Base-by-base conservation (phyloP, 768 basidiomycete genomes). In the Hydnomerulius pinastri region DNA sequence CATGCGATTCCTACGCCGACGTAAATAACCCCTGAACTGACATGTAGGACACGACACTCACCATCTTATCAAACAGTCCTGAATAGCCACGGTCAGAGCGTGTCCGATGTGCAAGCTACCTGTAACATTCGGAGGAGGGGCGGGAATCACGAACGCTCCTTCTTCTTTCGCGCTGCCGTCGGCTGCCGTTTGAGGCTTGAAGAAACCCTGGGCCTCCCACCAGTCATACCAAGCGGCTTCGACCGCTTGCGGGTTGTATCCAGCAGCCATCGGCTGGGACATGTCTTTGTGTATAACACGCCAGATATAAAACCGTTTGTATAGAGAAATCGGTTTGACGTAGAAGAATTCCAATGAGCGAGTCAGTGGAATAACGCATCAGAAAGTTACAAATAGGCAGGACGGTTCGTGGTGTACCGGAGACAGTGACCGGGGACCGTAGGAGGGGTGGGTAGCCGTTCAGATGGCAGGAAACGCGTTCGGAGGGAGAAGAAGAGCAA, bases 171-270 rank as follows among this genome's bases (percentile, higher is more conserved):
- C 69, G 13, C 79, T 73, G 10, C 84, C 85, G 44, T 87, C 77
- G 0, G 76, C 62, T 0, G 76, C 76, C 13, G 80, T 70, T 51
- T 81, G 78, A 3, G 96, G 93, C 57, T 84, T 81, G 81, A 96
- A 97, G 76, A 87, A 96, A 4, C 92, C 95, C 61, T 93, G 79
- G 3, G 83, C 79, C 30, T 83, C 76, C 96, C 96, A 98, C 97
- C 97, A 98, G 60, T 96, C 92, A 60, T 98, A 98, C 92, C 97
- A 98, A 2, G 92, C 86, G 0, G 94, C 78, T 65, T 98, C 96
- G 51, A 98, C 89, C 28, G 90, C 90, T 56, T 90, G 86, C 7
- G 97, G 96, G 67, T 98, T 94, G 73, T 98, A 99, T 4, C 90
- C 91, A n/a, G 80, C 77, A 1, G 90, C 81, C 90, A 99, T 96